Evolutionary conservation across 306 rosid genomes (phyloP).

Genomic region (Medicago lupulina): DNA sequence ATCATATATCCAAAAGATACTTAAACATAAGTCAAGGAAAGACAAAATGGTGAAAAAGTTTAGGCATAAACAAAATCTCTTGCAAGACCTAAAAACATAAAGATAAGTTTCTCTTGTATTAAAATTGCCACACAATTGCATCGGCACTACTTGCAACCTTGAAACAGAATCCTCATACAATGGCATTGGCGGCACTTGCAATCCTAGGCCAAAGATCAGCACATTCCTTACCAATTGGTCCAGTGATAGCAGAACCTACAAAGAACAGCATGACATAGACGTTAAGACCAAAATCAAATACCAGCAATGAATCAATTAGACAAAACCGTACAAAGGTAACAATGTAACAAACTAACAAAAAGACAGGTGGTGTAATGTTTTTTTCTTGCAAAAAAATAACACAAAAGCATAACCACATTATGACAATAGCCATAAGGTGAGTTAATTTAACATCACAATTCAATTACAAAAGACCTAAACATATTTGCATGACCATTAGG

Average conservation of each 20-base stretch:
- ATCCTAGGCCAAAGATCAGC: constrained; percentile 97
- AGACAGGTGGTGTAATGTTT: not conserved
- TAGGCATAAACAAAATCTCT: constrained; percentile 5
- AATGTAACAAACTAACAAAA: not conserved
- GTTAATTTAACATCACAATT: not conserved
- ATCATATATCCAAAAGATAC: not conserved
- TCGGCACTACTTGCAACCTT: constrained; percentile 86
- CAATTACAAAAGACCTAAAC: not conserved
- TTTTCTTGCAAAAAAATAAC: not conserved
- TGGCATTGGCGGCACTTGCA: constrained; percentile 94
- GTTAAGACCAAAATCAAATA: not conserved
- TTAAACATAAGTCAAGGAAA: not conserved
- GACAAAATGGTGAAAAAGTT: not conserved
- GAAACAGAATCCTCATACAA: constrained; percentile 51
- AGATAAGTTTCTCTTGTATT: not conserved
- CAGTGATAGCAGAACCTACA: constrained; percentile 87
- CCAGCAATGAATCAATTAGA: not conserved
- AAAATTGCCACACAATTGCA: constrained; percentile 55
- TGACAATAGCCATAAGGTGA: not conserved
- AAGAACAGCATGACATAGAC: not conserved
- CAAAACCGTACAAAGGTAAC: not conserved
- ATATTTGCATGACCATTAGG: not conserved
- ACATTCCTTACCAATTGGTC: constrained; percentile 89
- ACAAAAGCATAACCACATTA: not conserved
- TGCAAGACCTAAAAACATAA: not conserved